Evolutionary conservation across 768 basidiomycete species (phyloP).

Genomic region (Amanita muscaria): DNA sequence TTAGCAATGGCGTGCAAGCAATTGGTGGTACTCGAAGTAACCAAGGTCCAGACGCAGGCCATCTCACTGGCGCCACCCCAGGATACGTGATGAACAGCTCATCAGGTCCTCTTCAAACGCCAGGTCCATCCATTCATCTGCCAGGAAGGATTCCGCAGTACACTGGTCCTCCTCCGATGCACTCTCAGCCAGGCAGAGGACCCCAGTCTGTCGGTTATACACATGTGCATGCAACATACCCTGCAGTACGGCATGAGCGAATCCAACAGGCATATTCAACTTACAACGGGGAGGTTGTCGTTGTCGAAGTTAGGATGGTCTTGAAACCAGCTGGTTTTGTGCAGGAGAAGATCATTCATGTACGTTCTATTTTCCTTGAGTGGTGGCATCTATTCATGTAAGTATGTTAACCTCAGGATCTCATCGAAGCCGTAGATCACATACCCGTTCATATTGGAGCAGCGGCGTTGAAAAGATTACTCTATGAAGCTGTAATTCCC

Average conservation of each 20-base stretch:
- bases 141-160: background rate
- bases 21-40: background rate
- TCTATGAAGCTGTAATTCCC: conserved; percentile 12
- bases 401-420: conserved; percentile 11
- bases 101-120: background rate
- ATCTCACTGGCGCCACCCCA: too few relatives aligned
- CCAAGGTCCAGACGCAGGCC: too few relatives aligned
- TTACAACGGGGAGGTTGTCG: background rate
- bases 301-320: background rate
- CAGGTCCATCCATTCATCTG: background rate
- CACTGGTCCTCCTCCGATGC: too few relatives aligned
- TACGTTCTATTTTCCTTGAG: background rate
- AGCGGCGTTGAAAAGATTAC: conserved; percentile 11
- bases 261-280: background rate
- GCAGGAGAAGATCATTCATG: background rate
- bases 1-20: background rate
- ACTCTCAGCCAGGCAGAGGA: too few relatives aligned
- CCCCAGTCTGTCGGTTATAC: background rate
- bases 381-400: background rate
- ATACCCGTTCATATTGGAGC: conserved; percentile 19
- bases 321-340: background rate
- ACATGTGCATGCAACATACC: background rate
- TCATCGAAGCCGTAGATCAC: conserved; percentile 16
- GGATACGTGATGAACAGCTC: background rate
- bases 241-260: background rate